phyloP scores from a whole-genome alignment of 257 asterid species.

The Solanum sejunctum region DNA sequence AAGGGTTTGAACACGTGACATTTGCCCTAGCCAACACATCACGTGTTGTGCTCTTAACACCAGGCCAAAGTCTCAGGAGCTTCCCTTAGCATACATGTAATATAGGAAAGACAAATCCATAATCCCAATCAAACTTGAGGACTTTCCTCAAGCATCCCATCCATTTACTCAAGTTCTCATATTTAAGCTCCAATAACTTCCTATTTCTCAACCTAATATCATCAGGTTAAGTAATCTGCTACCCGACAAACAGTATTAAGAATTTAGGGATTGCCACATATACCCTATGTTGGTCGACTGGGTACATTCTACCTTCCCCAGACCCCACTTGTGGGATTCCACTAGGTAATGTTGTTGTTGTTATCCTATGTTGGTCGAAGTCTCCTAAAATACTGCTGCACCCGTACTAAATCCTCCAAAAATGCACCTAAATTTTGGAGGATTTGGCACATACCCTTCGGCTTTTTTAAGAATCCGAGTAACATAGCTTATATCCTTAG shows the following conservation, averaged over 20 bases:
- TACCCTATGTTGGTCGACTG: too few species aligned
- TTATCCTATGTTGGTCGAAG: too few species aligned
- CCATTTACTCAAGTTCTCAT: neutral
- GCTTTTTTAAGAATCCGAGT: too few species aligned
- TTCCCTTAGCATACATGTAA: neutral
- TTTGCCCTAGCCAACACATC: neutral
- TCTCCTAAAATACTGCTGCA: too few species aligned
- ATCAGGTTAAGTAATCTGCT: neutral
- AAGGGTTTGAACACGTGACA: neutral
- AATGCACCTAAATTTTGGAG: too few species aligned
- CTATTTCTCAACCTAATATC: neutral
- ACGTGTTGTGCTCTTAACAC: neutral
- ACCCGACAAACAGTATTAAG: neutral
- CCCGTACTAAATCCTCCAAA: too few species aligned
- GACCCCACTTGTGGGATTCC: too few species aligned
- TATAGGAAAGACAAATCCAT: neutral
- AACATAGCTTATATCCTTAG: neutral
- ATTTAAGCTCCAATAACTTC: neutral
- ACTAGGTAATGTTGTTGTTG: too few species aligned
- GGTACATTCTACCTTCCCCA: too few species aligned
- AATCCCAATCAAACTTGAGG: neutral
- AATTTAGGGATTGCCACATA: neutral
- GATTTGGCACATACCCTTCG: too few species aligned
- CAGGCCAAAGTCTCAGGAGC: neutral
- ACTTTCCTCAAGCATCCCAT: neutral